phyloP scores from a whole-genome alignment of 2,329 filamentous ascomycete species.

The Pseudogymnoascus sp. region DNA sequence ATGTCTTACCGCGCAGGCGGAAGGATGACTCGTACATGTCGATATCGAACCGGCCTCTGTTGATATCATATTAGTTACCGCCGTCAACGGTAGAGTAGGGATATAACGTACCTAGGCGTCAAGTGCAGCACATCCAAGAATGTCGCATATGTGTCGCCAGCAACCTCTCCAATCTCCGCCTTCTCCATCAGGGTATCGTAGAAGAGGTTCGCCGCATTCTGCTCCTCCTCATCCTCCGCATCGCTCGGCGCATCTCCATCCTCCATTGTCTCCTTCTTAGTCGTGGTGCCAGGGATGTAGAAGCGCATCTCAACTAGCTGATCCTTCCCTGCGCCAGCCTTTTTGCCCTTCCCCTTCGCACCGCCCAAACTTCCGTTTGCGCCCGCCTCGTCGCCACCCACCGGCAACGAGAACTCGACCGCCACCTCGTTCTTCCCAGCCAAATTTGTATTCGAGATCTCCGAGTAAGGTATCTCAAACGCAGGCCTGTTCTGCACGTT shows the following conservation, averaged over 20 bases:
- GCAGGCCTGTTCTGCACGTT: conserved; percentile 94
- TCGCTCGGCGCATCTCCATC: conserved; percentile 65
- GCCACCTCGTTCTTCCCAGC: conserved; percentile 97
- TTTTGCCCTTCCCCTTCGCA: conserved; percentile 71
- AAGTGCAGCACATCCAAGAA: conserved; percentile 96
- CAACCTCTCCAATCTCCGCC: conserved; percentile 96
- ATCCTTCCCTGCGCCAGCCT: conserved; percentile 80
- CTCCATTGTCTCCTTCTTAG: conserved; percentile 56
- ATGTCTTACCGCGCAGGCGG: conserved; percentile 94
- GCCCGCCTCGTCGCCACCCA: conserved; percentile 59
- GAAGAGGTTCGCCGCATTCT: conserved; percentile 94
- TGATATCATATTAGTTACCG: conserved; percentile 21
- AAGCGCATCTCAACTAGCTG: conserved; percentile 98
- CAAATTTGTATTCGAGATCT: conserved; percentile 95
- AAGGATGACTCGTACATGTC: conserved; percentile 99
- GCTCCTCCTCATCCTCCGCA: conserved; percentile 62
- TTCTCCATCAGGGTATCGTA: conserved; percentile 98
- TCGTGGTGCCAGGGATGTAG: conserved; percentile 89
- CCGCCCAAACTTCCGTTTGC: conserved; percentile 69
- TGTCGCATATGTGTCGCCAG: conserved; percentile 95
- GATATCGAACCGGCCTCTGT: conserved; percentile 96
- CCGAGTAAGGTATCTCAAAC: conserved; percentile 94
- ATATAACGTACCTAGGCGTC: conserved; percentile 65
- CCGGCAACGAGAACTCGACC: conserved; percentile 79
- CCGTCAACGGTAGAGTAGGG: background rate